Base-by-base conservation (phyloP, 2,329 filamentous ascomycete species). In the Trichoderma asperellum region DNA sequence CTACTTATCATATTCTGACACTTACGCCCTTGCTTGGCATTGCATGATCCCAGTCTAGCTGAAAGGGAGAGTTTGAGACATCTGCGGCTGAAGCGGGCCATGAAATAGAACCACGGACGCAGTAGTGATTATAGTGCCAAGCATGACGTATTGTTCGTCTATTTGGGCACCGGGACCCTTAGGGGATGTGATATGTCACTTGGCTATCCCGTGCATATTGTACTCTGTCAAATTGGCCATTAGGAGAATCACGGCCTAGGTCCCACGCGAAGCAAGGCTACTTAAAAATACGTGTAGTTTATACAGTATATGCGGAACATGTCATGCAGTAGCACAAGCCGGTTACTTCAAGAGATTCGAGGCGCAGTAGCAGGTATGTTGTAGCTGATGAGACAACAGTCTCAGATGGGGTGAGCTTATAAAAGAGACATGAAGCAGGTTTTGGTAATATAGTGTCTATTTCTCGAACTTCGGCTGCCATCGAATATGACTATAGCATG, bases 181-280 rank as follows among this genome's bases (percentile, higher is more conserved):
- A 58, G 21, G 55, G 35, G 37, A 58, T 67, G 55, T 59, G 63
- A 67, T 67, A 29, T 21, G 49, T 67, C 63, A 67, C 32, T 43
- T 37, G 40, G 12, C n/a, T 59, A n/a, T 35, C 32, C 29, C 37
- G 40, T 52, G 40, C 55, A 67, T 58, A 35, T 52, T 58, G 40
- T 49, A 59, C 63, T 58, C 21, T 67, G 55, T 27, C n/a, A n/a
- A 10, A 47, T 21, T 37, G 53, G 55, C 52, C 29, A 29, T 40
- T 52, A 32, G 55, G 57, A 12, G 40, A 52, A 34, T 40, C 2
- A 10, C 18, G 29, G 29, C 55, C 37, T 24, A 35, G 55, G 35
- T 59, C 40, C 32, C 55, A 58, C 32, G 49, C 27, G 62, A 47
- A 7, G 11, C 16, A 14, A 67, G 55, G 14, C 43, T 29, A 34